Percentiles rank a stretch among this genome's conserved stretches.
These are phyloP conservation scores for Cryptococcus neoformans DNA, from an alignment of 1,284 basidiomycete genomes.

Conservation along the genomic window DNA sequence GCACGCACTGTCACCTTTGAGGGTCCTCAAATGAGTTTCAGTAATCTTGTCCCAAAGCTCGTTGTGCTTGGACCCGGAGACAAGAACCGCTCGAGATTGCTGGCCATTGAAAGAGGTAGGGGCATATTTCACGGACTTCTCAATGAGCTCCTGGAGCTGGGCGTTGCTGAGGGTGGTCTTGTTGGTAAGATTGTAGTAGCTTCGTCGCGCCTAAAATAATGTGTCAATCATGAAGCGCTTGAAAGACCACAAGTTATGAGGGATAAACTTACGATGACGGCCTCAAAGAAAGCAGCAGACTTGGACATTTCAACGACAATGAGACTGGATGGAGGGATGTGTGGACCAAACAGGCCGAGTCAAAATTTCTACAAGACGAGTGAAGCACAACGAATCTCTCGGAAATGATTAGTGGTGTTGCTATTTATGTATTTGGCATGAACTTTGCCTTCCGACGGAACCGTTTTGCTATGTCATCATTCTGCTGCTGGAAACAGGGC, in stretches of 20 bases:
- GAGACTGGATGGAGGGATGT: too few relatives aligned
- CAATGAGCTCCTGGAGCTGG: constrained; percentile 48
- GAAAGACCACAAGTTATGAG: not conserved
- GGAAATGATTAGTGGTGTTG: too few relatives aligned
- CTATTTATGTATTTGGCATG: too few relatives aligned
- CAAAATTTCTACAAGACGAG: too few relatives aligned
- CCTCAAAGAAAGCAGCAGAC: constrained; percentile 34
- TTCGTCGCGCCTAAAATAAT: constrained; percentile 42
- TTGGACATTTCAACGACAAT: not conserved
- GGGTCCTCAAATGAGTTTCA: constrained; percentile 3
- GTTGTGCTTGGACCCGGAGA: constrained; percentile 50
- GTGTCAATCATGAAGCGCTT: not conserved
- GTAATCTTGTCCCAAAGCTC: constrained; percentile 51
- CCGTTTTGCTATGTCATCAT: too few relatives aligned
- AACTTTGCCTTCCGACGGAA: too few relatives aligned
- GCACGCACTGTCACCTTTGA: too few relatives aligned
- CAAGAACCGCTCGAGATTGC: constrained; percentile 50
- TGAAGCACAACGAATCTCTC: too few relatives aligned
- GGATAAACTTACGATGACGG: constrained; percentile 34
- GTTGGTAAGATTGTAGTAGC: constrained; percentile 50
- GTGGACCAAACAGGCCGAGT: too few relatives aligned
- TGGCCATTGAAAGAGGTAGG: constrained; percentile 53
- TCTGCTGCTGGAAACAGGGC: too few relatives aligned
- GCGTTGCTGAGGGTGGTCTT: constrained; percentile 45
- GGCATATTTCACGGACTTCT: constrained; percentile 50